Base-by-base conservation (phyloP, 78 protist species). In the Diacronema lutheri region DNA sequence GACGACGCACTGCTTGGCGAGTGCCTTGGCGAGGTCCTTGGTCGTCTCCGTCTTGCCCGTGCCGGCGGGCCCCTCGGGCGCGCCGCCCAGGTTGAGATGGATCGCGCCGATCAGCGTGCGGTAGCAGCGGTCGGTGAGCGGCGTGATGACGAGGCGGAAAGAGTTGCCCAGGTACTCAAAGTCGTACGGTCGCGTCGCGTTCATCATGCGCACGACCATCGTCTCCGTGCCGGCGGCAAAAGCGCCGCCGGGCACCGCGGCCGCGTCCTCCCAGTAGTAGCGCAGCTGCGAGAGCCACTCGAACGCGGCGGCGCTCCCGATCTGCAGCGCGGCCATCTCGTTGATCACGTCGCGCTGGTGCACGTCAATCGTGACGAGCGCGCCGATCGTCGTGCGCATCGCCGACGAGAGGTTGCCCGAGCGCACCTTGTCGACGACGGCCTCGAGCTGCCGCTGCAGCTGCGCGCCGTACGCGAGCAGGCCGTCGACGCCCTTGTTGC, bases 41-140 rank as follows among this genome's bases (percentile, higher is more conserved):
- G 37, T 19, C 31, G 97, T 92, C 87, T 93, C 97, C 1, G 96
- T 95, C 85, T 95, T 95, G 50, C 95, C 95, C 0, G 97, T 95
- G 14, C 94, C 95, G 0, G 97, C 97, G 0, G 97, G 97, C 4
- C 97, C 97, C 40, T 89, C 93, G 3, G 96, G 97, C 3, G 95
- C 93, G 40, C 97, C 97, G 7, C 97, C 97, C 11, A 88, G 86
- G 35, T 86, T 9, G 29, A 92, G 62, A 44, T 91, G 93, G 40
- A 91, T 23, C 16, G 97, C 97, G 9, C 92, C 90, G 61, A 90
- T 93, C 33, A 95, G 88, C 11, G 97, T 95, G 76, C 91, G 87
- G 86, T 89, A 92, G 68, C 62, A 50, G 31, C 73, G 69, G 87
- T 60, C 89, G 73, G 86, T 88, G 31, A 87, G 89, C 31, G 92